phyloP scores from a whole-genome alignment of 1,284 basidiomycete genomes.

The Ceratobasidium sp. region DNA sequence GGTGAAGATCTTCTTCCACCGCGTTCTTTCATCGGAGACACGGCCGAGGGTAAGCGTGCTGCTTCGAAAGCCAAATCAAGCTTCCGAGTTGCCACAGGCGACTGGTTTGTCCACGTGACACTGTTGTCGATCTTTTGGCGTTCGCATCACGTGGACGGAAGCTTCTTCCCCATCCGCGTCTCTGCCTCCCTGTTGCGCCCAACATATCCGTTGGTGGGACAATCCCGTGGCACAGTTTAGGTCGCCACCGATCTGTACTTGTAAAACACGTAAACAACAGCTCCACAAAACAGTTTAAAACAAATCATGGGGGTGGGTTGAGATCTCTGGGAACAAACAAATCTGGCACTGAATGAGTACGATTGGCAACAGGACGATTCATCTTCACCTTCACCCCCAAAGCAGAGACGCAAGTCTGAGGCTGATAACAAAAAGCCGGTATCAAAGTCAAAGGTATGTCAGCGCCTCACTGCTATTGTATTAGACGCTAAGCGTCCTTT shows the following conservation, averaged over 20 bases:
- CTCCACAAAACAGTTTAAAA: too few species aligned
- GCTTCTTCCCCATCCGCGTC: not conserved
- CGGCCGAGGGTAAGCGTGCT: too few species aligned
- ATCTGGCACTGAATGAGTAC: too few species aligned
- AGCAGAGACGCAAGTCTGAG: not conserved
- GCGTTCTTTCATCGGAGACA: too few species aligned
- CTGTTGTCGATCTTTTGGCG: not conserved
- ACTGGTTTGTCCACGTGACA: not conserved
- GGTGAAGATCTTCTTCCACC: too few species aligned
- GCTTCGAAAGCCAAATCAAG: not conserved
- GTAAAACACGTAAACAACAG: too few species aligned
- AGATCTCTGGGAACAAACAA: not conserved
- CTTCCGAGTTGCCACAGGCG: not conserved
- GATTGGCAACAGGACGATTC: not conserved
- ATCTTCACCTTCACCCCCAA: not conserved
- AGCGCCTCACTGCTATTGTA: not conserved
- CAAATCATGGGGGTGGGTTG: not conserved
- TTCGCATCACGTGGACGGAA: not conserved
- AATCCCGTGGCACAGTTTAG: too few species aligned
- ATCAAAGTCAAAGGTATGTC: slow-evolving; percentile 29
- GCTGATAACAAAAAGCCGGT: not conserved
- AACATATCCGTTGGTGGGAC: not conserved
- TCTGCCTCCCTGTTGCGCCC: not conserved
- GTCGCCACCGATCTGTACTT: too few species aligned
- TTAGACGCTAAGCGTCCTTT: not conserved